Conservation (phyloP, 495 filamentous ascomycete genomes). For the Lophium mytilinum region DNA sequence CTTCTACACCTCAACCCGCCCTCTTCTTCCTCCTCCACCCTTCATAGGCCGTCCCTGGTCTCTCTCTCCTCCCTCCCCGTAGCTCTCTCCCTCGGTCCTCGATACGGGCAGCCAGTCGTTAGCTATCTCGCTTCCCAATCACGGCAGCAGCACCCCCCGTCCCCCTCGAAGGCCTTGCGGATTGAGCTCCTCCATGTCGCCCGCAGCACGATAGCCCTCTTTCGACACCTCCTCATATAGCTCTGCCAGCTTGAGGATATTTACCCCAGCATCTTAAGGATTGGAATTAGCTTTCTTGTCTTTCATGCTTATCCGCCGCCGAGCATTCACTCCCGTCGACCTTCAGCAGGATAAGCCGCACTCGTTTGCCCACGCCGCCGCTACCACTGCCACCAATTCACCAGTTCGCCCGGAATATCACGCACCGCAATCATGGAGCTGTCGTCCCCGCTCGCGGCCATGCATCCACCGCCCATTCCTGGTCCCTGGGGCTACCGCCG, state of each 20-base stretch:
- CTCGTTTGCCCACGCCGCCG: conserved; percentile 6
- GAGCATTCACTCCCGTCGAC: conserved; percentile 4
- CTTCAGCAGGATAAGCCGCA: background rate
- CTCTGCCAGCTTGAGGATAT: conserved; percentile 15
- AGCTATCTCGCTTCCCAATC: no score
- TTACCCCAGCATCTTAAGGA: conserved; percentile 27
- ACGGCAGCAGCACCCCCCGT: background rate
- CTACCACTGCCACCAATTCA: background rate
- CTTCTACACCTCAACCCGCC: conserved; percentile 10
- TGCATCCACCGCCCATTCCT: conserved; percentile 68
- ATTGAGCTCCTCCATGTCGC: conserved; percentile 17
- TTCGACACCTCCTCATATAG: conserved; percentile 13
- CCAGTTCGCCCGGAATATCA: background rate
- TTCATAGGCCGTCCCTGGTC: no score
- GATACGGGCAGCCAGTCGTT: conserved; percentile 11
- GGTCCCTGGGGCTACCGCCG: conserved; percentile 44
- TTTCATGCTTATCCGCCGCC: conserved; percentile 24
- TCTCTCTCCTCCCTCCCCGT: conserved; percentile 7
- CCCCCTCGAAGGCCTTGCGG: no score
- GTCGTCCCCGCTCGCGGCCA: conserved; percentile 88
- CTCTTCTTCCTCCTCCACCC: conserved; percentile 2
- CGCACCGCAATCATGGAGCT: conserved; percentile 59
- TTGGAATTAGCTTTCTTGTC: conserved; percentile 29
- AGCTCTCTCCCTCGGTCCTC: conserved; percentile 1
- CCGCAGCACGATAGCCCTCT: conserved; percentile 10